Evolutionary conservation across 768 basidiomycete genomes (phyloP).

Genomic region (Lyophyllum semitale): DNA sequence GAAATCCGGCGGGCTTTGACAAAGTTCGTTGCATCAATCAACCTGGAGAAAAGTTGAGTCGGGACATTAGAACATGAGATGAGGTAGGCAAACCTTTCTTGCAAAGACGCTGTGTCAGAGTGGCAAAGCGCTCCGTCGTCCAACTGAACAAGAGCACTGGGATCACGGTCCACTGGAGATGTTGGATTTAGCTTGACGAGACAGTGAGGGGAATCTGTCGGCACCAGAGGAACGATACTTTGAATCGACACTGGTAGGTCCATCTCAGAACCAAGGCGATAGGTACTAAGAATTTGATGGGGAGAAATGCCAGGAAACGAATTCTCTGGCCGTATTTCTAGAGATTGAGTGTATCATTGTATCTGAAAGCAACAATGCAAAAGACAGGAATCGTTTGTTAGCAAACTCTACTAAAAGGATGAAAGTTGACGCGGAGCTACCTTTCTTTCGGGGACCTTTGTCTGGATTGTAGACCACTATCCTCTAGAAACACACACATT

Average conservation of each 20-base stretch:
- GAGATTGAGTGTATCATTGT: background rate
- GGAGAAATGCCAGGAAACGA: background rate
- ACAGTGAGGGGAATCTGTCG: background rate
- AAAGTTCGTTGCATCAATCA: background rate
- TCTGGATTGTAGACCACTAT: too few species aligned
- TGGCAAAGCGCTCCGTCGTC: background rate
- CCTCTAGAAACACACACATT: too few species aligned
- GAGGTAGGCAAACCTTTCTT: background rate
- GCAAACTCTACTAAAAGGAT: too few species aligned
- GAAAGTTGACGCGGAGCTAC: too few species aligned
- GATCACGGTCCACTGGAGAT: background rate
- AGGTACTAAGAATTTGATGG: background rate
- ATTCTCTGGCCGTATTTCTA: background rate
- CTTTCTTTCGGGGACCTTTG: too few species aligned
- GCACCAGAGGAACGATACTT: background rate
- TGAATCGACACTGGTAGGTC: background rate
- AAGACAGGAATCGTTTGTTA: too few species aligned
- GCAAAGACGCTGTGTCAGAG: background rate
- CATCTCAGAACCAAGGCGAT: background rate
- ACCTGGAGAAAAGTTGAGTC: background rate
- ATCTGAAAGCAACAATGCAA: too few species aligned
- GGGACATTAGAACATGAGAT: background rate
- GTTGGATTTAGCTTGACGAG: background rate
- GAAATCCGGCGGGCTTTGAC: background rate
- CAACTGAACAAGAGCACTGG: too few species aligned